These are phyloP conservation scores for Colletotrichum sidae DNA, from an alignment of 2,329 filamentous ascomycete species.

Conservation along the genomic window DNA sequence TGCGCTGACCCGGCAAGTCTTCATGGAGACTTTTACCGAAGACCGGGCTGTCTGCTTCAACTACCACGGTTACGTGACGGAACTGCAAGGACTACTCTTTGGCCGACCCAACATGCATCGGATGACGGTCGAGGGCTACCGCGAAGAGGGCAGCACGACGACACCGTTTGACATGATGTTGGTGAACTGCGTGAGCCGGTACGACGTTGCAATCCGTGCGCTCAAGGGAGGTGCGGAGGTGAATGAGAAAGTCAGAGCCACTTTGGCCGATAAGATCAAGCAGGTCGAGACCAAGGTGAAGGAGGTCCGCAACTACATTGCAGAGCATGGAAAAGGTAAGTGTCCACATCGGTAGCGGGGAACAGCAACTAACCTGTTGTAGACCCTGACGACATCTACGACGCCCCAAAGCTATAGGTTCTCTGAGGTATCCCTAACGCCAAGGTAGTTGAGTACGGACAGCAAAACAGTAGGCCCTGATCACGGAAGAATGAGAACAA, in stretches of 20 bases:
- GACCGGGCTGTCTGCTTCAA: constrained; percentile 71
- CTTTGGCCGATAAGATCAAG: constrained; percentile 57
- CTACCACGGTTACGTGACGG: constrained; percentile 73
- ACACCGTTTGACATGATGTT: constrained; percentile 80
- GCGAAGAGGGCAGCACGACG: constrained; percentile 74
- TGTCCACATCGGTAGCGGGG: constrained; percentile 26
- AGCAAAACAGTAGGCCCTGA: neutral
- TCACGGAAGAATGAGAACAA: fast-evolving
- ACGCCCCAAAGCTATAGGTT: constrained; percentile 55
- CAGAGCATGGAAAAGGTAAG: constrained; percentile 63
- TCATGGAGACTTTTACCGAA: constrained; percentile 66
- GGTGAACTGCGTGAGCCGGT: constrained; percentile 69
- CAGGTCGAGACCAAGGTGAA: constrained; percentile 60
- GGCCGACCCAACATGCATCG: constrained; percentile 63
- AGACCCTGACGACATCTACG: constrained; percentile 66
- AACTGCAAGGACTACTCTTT: constrained; percentile 72
- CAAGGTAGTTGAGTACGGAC: neutral
- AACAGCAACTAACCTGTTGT: constrained; percentile 22
- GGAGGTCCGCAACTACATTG: constrained; percentile 65
- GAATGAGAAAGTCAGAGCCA: constrained; percentile 60
- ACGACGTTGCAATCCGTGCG: constrained; percentile 67
- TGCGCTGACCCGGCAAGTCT: constrained; percentile 62
- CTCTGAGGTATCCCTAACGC: neutral
- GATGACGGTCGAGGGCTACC: constrained; percentile 69
- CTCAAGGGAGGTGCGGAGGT: constrained; percentile 58